These are phyloP conservation scores for Cadophora gregata DNA, from an alignment of 2,329 filamentous ascomycete species.

Conservation along the genomic window DNA sequence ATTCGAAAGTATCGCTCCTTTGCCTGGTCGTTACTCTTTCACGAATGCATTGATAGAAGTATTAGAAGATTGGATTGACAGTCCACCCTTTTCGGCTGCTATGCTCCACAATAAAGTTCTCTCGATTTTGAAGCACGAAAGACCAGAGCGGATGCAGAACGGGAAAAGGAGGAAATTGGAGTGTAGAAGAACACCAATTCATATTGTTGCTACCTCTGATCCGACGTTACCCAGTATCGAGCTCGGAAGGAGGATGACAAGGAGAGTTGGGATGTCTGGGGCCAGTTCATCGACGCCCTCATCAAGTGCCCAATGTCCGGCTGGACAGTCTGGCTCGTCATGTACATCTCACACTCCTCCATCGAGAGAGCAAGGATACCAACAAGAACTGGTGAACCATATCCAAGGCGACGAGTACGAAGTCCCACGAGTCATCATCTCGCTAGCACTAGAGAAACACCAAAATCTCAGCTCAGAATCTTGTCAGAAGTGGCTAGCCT, in stretches of 20 bases:
- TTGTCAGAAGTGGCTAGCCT: conserved; percentile 61
- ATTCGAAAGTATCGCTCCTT: conserved; percentile 29
- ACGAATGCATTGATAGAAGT: conserved; percentile 36
- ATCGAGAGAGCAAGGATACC: conserved; percentile 13
- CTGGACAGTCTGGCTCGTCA: neutral
- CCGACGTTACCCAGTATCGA: conserved; percentile 24
- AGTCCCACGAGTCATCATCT: conserved; percentile 64
- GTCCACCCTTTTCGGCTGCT: conserved; percentile 32
- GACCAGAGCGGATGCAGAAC: conserved; percentile 21
- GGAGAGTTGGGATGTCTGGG: neutral
- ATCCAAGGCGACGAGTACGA: conserved; percentile 6
- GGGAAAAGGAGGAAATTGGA: conserved; percentile 26
- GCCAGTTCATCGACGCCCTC: neutral
- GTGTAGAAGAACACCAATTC: conserved; percentile 25
- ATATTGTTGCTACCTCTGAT: conserved; percentile 24
- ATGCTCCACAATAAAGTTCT: conserved; percentile 37
- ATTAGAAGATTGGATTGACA: conserved; percentile 33
- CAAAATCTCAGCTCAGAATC: conserved; percentile 62
- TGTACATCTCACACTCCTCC: neutral
- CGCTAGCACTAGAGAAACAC: conserved; percentile 62
- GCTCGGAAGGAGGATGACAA: conserved; percentile 7
- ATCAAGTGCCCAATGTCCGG: neutral
- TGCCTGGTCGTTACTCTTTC: conserved; percentile 31
- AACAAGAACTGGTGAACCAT: neutral
- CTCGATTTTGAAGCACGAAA: conserved; percentile 22